Base-by-base conservation (phyloP, 441 rosid species). In the Lepidium campestre region DNA sequence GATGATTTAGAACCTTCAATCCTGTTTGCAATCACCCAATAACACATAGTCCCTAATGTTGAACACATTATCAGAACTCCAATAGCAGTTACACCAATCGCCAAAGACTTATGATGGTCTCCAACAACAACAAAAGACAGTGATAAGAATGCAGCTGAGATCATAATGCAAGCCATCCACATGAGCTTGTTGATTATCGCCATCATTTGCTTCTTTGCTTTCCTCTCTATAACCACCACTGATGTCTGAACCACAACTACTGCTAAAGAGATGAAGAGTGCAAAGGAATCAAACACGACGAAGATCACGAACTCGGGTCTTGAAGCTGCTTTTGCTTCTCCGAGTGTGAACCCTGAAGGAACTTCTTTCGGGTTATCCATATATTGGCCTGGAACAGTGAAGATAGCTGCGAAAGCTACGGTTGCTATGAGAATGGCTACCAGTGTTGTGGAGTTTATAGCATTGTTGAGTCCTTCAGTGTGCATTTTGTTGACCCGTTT, bases 201-300 rank as follows among this genome's bases (percentile, higher is more conserved):
- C 96, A 93, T 86, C 96, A 93, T 80, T 71, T 85, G 85, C 80
- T 88, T 93, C 87, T 93, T 87, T 0, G 95, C 97, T 65, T 83
- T 89, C 77, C 91, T 86, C 70, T 91, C 95, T 27, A 89, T 91
- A 34, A 86, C 93, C 13, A 93, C 95, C 6, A 93, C 95, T 2
- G 97, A 90, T 13, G 96, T 93, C 72, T 93, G 99, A 44, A 93
- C 96, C 57, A 91, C 95, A 57, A 91, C 99, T 50, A 86, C 95
- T 0, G 96, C 96, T 31, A 91, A 67, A 31, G 99, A 93, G 34
- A 91, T 91, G 85, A 93, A 93, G 44, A 91, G 93, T 13, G 97
- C 91, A 1, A 90, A 49, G 4, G 97, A 82, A 40, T 93, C 95
- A 48, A 93, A 87, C 53, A 93, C 60, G 20, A 93, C 83, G 78